These are phyloP conservation scores for Rhodotorula sp. DNA, from an alignment of 1,284 basidiomycete genomes.

Conservation along the genomic window DNA sequence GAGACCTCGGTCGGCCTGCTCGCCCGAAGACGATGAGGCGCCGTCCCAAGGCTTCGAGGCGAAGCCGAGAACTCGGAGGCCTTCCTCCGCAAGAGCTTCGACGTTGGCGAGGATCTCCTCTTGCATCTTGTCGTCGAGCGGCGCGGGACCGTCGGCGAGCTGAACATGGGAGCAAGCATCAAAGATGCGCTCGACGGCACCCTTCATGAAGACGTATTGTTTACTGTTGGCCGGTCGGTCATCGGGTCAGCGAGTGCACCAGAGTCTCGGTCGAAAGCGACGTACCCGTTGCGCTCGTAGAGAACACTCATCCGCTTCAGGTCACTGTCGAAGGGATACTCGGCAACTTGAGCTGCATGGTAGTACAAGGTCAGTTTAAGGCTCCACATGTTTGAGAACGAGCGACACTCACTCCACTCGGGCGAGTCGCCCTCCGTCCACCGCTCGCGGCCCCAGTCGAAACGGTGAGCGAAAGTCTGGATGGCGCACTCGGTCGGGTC, in stretches of 20 bases:
- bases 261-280: background rate
- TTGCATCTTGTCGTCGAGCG: constrained; percentile 50
- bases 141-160: constrained; percentile 43
- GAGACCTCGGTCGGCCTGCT: constrained; percentile 52
- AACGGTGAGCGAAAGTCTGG: constrained; percentile 61
- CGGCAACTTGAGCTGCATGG: constrained; percentile 45
- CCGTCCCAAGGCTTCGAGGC: constrained; percentile 44
- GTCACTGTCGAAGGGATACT: constrained; percentile 58
- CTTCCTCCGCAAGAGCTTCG: constrained; percentile 61
- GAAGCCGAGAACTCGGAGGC: constrained; percentile 57
- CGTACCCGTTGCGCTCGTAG: constrained; percentile 47
- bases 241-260: background rate
- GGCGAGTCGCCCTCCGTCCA: constrained; percentile 30
- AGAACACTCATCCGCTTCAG: constrained; percentile 64
- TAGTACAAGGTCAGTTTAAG: background rate
- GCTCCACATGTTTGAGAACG: no score
- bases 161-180: constrained; percentile 55
- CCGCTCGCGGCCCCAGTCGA: constrained; percentile 39
- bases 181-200: constrained; percentile 64
- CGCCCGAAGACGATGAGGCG: constrained; percentile 10
- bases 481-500: constrained; percentile 65
- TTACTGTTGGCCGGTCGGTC: constrained; percentile 16
- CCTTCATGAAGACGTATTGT: constrained; percentile 58
- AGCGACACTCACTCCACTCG: constrained; percentile 32
- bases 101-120: constrained; percentile 56